These are phyloP conservation scores for Gossypium schwendimanii DNA, from an alignment of 441 rosid species.

Conservation along the genomic window DNA sequence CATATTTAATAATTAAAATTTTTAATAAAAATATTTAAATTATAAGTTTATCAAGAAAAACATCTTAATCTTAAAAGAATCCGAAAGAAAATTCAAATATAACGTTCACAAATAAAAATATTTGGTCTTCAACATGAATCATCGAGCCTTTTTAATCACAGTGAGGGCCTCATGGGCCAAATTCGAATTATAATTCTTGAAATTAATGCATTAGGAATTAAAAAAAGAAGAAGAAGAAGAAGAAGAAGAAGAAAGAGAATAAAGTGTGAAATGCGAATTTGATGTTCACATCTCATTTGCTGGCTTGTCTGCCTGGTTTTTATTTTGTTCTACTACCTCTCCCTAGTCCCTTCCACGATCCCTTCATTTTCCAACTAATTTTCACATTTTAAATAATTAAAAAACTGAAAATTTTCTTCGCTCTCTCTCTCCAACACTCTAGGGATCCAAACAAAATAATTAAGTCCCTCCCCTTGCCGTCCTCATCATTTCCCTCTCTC, in stretches of 20 bases:
- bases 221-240: too few relatives aligned
- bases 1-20: too few relatives aligned
- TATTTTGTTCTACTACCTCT: background rate
- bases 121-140: too few relatives aligned
- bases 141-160: too few relatives aligned
- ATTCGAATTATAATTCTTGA: too few relatives aligned
- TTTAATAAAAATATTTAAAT: too few relatives aligned
- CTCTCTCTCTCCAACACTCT: background rate
- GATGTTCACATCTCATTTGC: background rate
- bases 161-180: too few relatives aligned
- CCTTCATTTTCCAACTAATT: background rate
- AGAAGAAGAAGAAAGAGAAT: background rate
- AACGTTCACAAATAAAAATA: too few relatives aligned
- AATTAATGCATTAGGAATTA: too few relatives aligned
- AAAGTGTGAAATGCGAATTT: background rate
- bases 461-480: background rate
- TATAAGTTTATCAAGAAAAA: too few relatives aligned
- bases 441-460: conserved; percentile 1
- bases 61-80: too few relatives aligned
- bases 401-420: background rate
- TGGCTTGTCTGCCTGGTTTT: background rate
- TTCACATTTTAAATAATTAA: background rate
- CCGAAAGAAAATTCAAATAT: too few relatives aligned
- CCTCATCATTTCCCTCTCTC: background rate
- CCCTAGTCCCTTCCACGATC: background rate